Conservation (phyloP, 176 grass and related monocot species). For the Bonia amplexicaulis region DNA sequence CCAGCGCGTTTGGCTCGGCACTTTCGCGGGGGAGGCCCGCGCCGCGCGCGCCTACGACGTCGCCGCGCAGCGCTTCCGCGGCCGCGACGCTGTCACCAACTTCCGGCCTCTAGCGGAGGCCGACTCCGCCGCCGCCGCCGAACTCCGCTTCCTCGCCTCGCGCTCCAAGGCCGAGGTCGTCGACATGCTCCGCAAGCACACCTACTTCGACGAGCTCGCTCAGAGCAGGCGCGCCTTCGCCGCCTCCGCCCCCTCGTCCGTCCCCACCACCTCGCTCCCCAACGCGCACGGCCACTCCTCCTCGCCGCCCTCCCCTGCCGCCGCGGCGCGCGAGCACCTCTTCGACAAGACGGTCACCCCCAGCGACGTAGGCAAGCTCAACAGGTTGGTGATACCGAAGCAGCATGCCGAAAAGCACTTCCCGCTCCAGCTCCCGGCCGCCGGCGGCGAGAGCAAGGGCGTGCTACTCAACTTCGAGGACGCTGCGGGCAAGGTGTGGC, state of each 20-base stretch:
- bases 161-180: slow-evolving; percentile 87
- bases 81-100: slow-evolving; percentile 92
- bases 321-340: slow-evolving; percentile 48
- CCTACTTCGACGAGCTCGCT: slow-evolving; percentile 81
- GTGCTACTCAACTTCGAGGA: slow-evolving; percentile 92
- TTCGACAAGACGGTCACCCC: slow-evolving; percentile 95
- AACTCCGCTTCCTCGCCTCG: slow-evolving; percentile 64
- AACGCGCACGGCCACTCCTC: not conserved
- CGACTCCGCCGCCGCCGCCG: slow-evolving; percentile 30
- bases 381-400: slow-evolving; percentile 89
- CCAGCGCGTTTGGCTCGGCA: slow-evolving; percentile 97
- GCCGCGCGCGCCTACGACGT: slow-evolving; percentile 90
- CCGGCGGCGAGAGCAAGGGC: slow-evolving; percentile 41
- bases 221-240: slow-evolving; percentile 38
- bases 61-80: slow-evolving; percentile 85
- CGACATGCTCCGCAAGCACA: slow-evolving; percentile 99
- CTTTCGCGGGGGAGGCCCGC: slow-evolving; percentile 57
- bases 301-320: not conserved
- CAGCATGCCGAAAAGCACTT: slow-evolving; percentile 96
- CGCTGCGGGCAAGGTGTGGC: slow-evolving; percentile 67
- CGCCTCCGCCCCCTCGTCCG: not conserved
- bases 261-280: not conserved
- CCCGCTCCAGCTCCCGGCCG: slow-evolving; percentile 34
- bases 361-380: slow-evolving; percentile 95
- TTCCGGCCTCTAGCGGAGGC: slow-evolving; percentile 64